Conservation (phyloP, 164 flowering plant genomes). For the Houttuynia cordata region DNA sequence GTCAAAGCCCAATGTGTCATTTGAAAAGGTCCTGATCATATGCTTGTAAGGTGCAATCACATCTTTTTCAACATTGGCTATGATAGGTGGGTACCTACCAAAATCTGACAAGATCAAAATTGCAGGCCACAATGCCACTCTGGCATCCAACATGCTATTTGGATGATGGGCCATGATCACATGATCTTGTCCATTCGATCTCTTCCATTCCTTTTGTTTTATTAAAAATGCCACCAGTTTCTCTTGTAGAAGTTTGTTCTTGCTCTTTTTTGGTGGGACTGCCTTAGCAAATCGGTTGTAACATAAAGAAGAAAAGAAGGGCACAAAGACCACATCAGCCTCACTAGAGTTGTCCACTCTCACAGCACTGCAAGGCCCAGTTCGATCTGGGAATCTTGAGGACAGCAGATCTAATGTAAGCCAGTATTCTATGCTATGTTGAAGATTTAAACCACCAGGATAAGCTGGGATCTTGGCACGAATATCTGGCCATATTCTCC, state of each 20-base stretch:
- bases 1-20: constrained; percentile 55
- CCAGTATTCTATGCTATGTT: constrained; percentile 95
- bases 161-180: constrained; percentile 90
- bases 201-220: constrained; percentile 65
- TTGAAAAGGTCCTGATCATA: constrained; percentile 35
- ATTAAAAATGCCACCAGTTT: constrained; percentile 54
- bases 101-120: constrained; percentile 76
- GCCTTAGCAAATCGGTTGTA: constrained; percentile 58
- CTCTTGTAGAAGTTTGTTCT: constrained; percentile 47
- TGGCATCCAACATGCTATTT: constrained; percentile 74
- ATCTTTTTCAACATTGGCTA: constrained; percentile 88
- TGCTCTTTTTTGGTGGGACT: constrained; percentile 30
- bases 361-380: constrained; percentile 28
- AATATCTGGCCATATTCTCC: constrained; percentile 74
- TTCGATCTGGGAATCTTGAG: constrained; percentile 31
- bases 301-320: constrained; percentile 84
- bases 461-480: constrained; percentile 37
- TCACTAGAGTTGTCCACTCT: constrained; percentile 67
- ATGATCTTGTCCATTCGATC: constrained; percentile 81
- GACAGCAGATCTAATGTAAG: constrained; percentile 74
- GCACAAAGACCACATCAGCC: constrained; percentile 85
- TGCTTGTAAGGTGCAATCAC: constrained; percentile 92
- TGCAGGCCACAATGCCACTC: constrained; percentile 75
- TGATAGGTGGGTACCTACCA: constrained; percentile 78
- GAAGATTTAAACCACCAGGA: constrained; percentile 91